Percentiles rank a stretch among this genome's conserved stretches.
phyloP scores from a whole-genome alignment of 2,329 filamentous ascomycete species.

The Tolypocladium cylindrosporum region DNA sequence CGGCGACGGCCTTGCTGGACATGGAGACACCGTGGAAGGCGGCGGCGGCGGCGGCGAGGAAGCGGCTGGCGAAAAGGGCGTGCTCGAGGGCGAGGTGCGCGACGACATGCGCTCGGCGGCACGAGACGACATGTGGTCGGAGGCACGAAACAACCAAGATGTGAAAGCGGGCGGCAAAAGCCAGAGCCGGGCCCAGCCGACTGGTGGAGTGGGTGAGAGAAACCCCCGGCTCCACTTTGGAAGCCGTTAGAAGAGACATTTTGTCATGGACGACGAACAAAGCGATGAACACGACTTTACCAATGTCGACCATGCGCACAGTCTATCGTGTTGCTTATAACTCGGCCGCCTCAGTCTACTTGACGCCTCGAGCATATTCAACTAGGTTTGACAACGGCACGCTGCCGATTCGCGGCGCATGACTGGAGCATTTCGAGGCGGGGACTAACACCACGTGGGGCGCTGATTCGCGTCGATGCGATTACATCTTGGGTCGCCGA shows the following conservation, averaged over 20 bases:
- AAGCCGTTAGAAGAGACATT: slow-evolving; percentile 26
- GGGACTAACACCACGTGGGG: neutral
- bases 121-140: slow-evolving; percentile 16
- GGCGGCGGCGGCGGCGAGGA: slow-evolving; percentile 19
- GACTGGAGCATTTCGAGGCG: neutral
- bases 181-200: slow-evolving; percentile 22
- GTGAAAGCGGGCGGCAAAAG: slow-evolving; percentile 23
- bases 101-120: slow-evolving; percentile 20
- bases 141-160: slow-evolving; percentile 22
- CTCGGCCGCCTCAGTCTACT: neutral
- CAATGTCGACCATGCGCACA: too few relatives aligned
- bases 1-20: slow-evolving; percentile 15
- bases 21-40: slow-evolving; percentile 17
- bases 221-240: slow-evolving; percentile 22
- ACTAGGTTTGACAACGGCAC: neutral
- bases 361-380: too few relatives aligned
- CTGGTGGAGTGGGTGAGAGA: slow-evolving; percentile 19
- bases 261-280: slow-evolving; percentile 17
- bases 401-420: neutral
- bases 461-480: neutral
- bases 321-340: neutral
- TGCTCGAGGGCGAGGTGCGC: slow-evolving; percentile 14
- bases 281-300: too few relatives aligned
- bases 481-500: too few relatives aligned
- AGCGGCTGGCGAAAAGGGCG: slow-evolving; percentile 13